These are phyloP conservation scores for Paecilomyces sp. DNA, from an alignment of 2,329 filamentous ascomycete species.

Conservation along the genomic window DNA sequence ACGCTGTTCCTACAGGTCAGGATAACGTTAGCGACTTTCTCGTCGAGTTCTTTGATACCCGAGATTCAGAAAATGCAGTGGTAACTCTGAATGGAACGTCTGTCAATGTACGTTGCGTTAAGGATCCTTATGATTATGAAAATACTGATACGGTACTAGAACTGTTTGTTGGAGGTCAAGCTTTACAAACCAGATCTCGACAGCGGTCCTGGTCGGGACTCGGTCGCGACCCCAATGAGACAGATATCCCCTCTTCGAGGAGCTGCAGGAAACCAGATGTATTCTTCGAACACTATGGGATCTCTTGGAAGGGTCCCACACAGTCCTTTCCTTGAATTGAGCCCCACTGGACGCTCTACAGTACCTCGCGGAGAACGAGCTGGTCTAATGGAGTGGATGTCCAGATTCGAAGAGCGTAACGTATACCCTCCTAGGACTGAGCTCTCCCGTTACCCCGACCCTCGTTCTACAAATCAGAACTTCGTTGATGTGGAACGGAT, in stretches of 20 bases:
- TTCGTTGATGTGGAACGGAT: constrained; percentile 39
- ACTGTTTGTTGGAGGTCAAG: constrained; percentile 22
- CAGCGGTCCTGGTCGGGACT: constrained; percentile 6
- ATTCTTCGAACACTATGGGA: constrained; percentile 5
- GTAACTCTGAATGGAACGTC: constrained; percentile 27
- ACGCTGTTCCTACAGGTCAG: constrained; percentile 18
- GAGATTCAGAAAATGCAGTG: constrained; percentile 27
- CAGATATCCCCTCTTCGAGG: constrained; percentile 10
- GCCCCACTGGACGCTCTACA: constrained; percentile 33
- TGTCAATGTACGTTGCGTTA: constrained; percentile 22
- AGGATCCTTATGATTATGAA: neutral
- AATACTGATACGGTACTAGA: constrained; percentile 11
- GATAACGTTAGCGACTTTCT: constrained; percentile 27
- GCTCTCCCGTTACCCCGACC: constrained; percentile 17
- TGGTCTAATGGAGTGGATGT: constrained; percentile 24
- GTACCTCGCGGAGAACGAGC: constrained; percentile 28
- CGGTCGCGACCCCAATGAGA: constrained; percentile 11
- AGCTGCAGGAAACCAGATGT: constrained; percentile 7
- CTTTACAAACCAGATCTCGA: constrained; percentile 24
- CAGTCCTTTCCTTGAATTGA: constrained; percentile 24
- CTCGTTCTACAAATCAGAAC: constrained; percentile 33
- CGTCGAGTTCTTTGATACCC: constrained; percentile 33
- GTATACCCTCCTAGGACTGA: constrained; percentile 22
- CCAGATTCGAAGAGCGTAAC: constrained; percentile 19
- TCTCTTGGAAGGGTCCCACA: constrained; percentile 7